These are phyloP conservation scores for Onygenales sp. DNA, from an alignment of 2,329 filamentous ascomycete species.

Conservation along the genomic window DNA sequence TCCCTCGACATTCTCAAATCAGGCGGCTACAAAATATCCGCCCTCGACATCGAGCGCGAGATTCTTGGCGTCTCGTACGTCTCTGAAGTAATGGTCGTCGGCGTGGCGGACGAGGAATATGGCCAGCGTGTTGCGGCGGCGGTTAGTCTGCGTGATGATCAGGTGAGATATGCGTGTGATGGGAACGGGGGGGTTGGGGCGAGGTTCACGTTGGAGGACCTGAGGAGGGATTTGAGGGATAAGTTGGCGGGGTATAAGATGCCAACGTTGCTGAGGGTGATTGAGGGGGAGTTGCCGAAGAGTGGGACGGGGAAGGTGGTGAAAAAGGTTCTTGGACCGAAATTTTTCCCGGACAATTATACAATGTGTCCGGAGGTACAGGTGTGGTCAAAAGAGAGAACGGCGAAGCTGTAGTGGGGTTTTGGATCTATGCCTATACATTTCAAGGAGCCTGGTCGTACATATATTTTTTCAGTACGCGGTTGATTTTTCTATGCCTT, in stretches of 20 bases:
- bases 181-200: constrained; percentile 4
- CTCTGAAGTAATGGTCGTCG: constrained; percentile 12
- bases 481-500: no score
- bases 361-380: constrained; percentile 15
- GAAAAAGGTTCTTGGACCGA: constrained; percentile 37
- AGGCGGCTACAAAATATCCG: constrained; percentile 12
- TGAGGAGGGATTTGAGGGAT: constrained; percentile 6
- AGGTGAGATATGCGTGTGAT: constrained; percentile 5
- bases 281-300: constrained; percentile 39
- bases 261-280: constrained; percentile 17
- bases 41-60: constrained; percentile 11
- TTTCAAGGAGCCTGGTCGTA: neutral
- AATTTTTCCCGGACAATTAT: constrained; percentile 26
- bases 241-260: constrained; percentile 11
- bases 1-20: constrained; percentile 12
- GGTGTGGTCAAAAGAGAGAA: constrained; percentile 12
- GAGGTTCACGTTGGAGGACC: constrained; percentile 5
- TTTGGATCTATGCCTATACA: neutral
- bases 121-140: constrained; percentile 9
- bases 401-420: neutral
- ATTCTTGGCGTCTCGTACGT: constrained; percentile 14
- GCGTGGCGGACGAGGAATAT: constrained; percentile 10
- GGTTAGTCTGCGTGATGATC: constrained; percentile 8
- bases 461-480: neutral
- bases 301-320: constrained; percentile 42